Evolutionary conservation across 495 filamentous ascomycete species (phyloP), one percentile per base, ranked within the genome.

Genomic region (Penicillium egyptiacum): DNA sequence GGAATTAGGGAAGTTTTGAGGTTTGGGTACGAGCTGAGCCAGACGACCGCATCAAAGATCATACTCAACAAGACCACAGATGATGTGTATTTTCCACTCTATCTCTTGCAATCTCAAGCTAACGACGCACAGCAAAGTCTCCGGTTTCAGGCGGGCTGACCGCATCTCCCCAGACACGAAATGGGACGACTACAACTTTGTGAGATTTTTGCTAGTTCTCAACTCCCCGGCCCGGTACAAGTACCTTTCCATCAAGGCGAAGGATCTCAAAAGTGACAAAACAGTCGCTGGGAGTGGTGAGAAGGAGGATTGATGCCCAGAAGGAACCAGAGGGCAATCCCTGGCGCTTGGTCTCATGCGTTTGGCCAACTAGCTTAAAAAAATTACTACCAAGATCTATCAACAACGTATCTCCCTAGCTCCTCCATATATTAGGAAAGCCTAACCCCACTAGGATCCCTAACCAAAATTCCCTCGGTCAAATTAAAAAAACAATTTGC

Each of bases 21-120:
- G 5, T 33, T 20, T 50, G 47, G 47, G n/a, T 50, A 50, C 28
- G 4, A 35, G 28, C 47, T n/a, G 28, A 8, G 23, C 5, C 47
- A 9, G n/a, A n/a, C n/a, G n/a, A 12, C 47, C 26, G 0, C 47
- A 6, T 33, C 47, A 50, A 50, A 50, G 47, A 35, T 50, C 47
- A 50, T 50, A 50, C 26, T 50, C 26, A n/a, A 50, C 28, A 50
- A 35, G 47, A n/a, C 12, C n/a, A 50, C 47, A 35, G 28, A 28
- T 35, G 47, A 33, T 50, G 47, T 50, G 47, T 50, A 50, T 31
- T 28, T 20, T 50, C 25, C 12, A 50, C 47, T 17, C 28, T 50
- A 35, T 35, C 28, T 16, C 9, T 50, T 35, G 12, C 28, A 22
- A 35, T 20, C 47, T 50, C n/a, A 5, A 6, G n/a, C 47, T 50